Evolutionary conservation across 805 yeast genomes (phyloP), one percentile per base, ranked within the genome.

Genomic region (Ogataea corticis): DNA sequence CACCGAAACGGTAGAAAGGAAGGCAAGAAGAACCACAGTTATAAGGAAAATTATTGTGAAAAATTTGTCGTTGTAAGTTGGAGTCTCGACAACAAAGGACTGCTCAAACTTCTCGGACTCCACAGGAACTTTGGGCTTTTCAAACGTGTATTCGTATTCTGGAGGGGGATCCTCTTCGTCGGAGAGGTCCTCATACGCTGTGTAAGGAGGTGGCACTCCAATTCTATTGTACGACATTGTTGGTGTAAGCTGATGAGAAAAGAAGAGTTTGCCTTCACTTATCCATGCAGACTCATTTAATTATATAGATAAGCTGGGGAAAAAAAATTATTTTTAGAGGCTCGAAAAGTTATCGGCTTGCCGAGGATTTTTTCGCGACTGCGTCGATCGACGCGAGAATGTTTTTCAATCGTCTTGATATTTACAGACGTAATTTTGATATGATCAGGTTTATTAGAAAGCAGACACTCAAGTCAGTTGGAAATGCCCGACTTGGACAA

Each of bases 11-110:
- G 42, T 38, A 2, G 52, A 33, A 1, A 59, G n/a, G 7, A 34
- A 44, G 0, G 21, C 39, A 10, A 63, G 55, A 4, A 49, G 38
- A 2, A 47, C 33, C 13, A 63, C 3, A 0, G 60, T 55, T 6
- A 49, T 65, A 1, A 67, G 23, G 16, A 66, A 67, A 7, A 87
- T 73, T 7, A 85, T 50, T 0, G 87, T 75, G 59, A 85, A 85
- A 0, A 84, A 79, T 76, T 83, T 76, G 63, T 89, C 96, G 57
- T 89, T 82, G 67, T 72, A 79, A 47, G 68, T 76, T 1, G 90
- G 89, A 44, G 67, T 67, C 27, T 73, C 76, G 23, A 87, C 73
- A 50, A 81, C 78, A 65, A 89, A 89, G 1, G 84, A 77, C 38
- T 87, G 81, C 27, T 82, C 87, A 60, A 82, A 88, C 4, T 74